A percentile compares a stretch with the other conserved stretches of the same genome.
These are phyloP conservation scores for Penicillium capsulatum DNA, from an alignment of 2,329 filamentous ascomycete genomes.

Conservation along the genomic window DNA sequence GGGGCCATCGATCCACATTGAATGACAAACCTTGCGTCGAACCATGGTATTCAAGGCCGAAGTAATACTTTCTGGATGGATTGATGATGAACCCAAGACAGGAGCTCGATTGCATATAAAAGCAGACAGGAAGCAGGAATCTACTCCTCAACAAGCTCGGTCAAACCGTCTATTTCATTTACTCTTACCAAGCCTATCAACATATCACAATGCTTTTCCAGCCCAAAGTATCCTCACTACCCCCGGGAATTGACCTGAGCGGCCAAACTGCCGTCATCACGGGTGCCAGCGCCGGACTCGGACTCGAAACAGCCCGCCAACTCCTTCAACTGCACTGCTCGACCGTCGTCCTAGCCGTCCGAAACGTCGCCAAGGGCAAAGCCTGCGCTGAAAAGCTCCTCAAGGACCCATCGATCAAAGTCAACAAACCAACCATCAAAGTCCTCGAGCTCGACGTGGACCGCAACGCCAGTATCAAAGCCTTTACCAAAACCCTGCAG, in stretches of 20 bases:
- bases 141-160: too few relatives aligned
- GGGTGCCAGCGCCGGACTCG: constrained; percentile 26
- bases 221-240: constrained; percentile 7
- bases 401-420: constrained; percentile 2
- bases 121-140: too few relatives aligned
- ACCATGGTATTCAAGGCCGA: too few relatives aligned
- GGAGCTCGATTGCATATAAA: too few relatives aligned
- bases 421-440: constrained; percentile 10
- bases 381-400: constrained; percentile 4
- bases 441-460: constrained; percentile 20
- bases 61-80: too few relatives aligned
- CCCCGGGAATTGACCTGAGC: constrained; percentile 11
- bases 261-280: constrained; percentile 27
- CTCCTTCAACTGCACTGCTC: constrained; percentile 20
- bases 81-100: too few relatives aligned
- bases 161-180: too few relatives aligned
- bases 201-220: too few relatives aligned
- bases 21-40: too few relatives aligned
- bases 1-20: too few relatives aligned
- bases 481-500: constrained; percentile 17
- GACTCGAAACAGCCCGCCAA: constrained; percentile 22
- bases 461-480: constrained; percentile 16
- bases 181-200: too few relatives aligned
- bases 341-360: constrained; percentile 23
- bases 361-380: constrained; percentile 21